phyloP scores from a whole-genome alignment of 768 basidiomycete species.

The Rubroboletus pulcherrimus region DNA sequence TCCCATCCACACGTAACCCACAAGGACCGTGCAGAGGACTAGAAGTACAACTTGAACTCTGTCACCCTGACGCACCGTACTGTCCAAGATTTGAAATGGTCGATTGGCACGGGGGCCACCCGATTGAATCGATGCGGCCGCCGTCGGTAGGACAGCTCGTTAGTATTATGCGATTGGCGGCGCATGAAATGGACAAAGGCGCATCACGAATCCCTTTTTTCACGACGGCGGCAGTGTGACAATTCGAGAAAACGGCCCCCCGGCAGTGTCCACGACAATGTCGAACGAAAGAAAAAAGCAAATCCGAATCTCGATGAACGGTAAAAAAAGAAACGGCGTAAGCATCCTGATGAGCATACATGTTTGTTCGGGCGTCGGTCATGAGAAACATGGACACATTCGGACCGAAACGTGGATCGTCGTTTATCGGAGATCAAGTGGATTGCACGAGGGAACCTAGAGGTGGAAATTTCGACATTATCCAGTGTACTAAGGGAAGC shows the following conservation, averaged over 20 bases:
- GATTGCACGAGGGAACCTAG: not conserved
- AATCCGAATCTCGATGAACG: not conserved
- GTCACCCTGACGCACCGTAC: not conserved
- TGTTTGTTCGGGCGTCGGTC: not conserved
- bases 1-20: not conserved
- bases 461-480: not conserved
- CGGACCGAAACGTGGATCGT: not conserved
- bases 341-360: no score
- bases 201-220: not conserved
- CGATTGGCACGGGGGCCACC: not conserved
- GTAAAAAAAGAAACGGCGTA: not conserved
- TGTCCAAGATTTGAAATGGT: not conserved
- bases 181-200: not conserved
- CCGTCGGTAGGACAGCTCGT: not conserved
- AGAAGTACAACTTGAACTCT: no score
- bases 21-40: not conserved
- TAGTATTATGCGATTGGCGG: not conserved
- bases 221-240: not conserved
- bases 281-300: not conserved
- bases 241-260: not conserved
- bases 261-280: not conserved
- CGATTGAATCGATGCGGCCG: not conserved
- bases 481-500: constrained; percentile 13
- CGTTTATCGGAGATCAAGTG: not conserved
- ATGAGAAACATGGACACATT: not conserved